Base-by-base conservation (phyloP, 2,329 filamentous ascomycete genomes). In the Podosphaera leucotricha region DNA sequence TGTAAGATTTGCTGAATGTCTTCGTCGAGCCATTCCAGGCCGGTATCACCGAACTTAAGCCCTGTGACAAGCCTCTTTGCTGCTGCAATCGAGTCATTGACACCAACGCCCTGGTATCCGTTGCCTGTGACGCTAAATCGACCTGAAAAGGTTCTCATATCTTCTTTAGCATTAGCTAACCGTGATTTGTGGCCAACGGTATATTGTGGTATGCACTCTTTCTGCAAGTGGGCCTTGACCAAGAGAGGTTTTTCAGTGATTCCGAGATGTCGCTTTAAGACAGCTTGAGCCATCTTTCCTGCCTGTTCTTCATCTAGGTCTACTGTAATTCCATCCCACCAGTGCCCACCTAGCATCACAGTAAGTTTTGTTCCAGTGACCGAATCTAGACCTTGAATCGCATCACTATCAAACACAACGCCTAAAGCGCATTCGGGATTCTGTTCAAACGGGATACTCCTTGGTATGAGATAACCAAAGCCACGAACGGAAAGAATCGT, bases 301-400 rank as follows among this genome's bases (percentile, higher is more conserved):
- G 75, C 84, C 50, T 80, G 69, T 13, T 76, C 65, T 48, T 76
- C 67, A 43, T 70, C 64, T 0, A 84, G 85, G 46, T 72, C 72
- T 1, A 60, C 54, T 39, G 50, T 55, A 64, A 69, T 75, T 46
- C 65, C 70, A 57, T 84, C 69, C 83, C 83, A 95, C 71, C 82
- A 84, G 62, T 94, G 85, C 1, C 90, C 90, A 47, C 90, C 90
- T 46, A 98, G 66, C 75, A 98, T 92, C 53, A 95, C 81, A 15
- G 87, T 93, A 44, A 95, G 62, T 59, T 92, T 93, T 13, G 84
- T 92, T 20, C 82, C 84, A 11, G 48, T 21, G 1, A 60, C 66
- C 3, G 62, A 65, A 56, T 79, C 72, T 52, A 71, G 66, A 16
- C 68, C 70, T 44, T 56, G 49, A 24, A 63, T 45, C 28, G 54